Conservation (phyloP, 768 basidiomycete genomes). For the Trametes sanguinea region DNA sequence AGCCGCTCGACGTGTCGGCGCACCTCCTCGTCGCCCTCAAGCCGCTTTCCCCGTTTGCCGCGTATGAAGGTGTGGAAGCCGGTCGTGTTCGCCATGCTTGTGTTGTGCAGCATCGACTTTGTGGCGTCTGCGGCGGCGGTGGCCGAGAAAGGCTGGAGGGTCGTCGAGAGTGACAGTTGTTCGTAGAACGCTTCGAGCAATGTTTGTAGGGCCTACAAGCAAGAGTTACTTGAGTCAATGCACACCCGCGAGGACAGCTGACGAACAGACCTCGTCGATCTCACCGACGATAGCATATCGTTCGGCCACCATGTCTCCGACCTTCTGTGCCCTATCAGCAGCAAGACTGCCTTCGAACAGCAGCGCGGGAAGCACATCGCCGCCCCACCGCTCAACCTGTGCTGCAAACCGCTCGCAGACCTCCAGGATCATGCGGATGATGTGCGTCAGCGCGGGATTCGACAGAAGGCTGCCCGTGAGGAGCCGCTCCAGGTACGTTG, state of each 20-base stretch:
- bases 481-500: slow-evolving; percentile 76
- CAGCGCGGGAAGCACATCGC: slow-evolving; percentile 83
- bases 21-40: slow-evolving; percentile 66
- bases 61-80: slow-evolving; percentile 50
- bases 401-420: slow-evolving; percentile 86
- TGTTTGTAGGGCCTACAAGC: slow-evolving; percentile 59
- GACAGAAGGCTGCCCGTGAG: slow-evolving; percentile 78
- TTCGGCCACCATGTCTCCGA: slow-evolving; percentile 75
- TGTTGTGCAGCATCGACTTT: slow-evolving; percentile 62
- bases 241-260: neutral
- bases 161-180: slow-evolving; percentile 72
- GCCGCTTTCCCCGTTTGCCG: slow-evolving; percentile 49
- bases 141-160: slow-evolving; percentile 67
- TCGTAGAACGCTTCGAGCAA: slow-evolving; percentile 80
- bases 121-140: slow-evolving; percentile 59
- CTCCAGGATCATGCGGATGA: slow-evolving; percentile 74
- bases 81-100: slow-evolving; percentile 50
- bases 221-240: slow-evolving; percentile 1
- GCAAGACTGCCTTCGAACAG: slow-evolving; percentile 78
- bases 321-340: slow-evolving; percentile 48
- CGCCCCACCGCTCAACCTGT: slow-evolving; percentile 90
- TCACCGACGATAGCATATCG: slow-evolving; percentile 68
- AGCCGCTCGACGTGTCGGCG: slow-evolving; percentile 82
- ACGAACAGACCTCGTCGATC: slow-evolving; percentile 66
- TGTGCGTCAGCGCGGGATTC: slow-evolving; percentile 59